Conservation (phyloP, 805 yeast genomes). For the Hanseniaspora nectarophila region DNA sequence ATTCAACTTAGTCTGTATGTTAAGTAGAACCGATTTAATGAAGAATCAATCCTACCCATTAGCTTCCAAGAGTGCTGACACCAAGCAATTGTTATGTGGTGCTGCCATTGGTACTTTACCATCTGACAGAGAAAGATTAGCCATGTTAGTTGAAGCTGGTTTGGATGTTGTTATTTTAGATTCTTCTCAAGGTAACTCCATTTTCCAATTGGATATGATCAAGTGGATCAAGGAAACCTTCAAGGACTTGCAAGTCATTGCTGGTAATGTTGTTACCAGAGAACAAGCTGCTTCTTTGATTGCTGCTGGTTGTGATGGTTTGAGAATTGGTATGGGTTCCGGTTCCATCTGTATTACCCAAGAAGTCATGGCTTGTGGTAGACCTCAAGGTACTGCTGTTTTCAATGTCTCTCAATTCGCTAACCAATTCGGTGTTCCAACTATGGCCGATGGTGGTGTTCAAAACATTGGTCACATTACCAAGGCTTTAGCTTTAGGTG, state of each 20-base stretch:
- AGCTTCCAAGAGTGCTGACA: conserved; percentile 83
- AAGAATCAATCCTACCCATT: conserved; percentile 87
- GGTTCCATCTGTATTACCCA: conserved; percentile 99
- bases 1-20: conserved; percentile 70
- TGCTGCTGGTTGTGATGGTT: conserved; percentile 93
- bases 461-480: conserved; percentile 97
- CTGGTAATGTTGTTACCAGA: conserved; percentile 97
- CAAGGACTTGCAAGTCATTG: conserved; percentile 79
- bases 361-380: conserved; percentile 99
- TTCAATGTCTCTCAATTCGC: conserved; percentile 90
- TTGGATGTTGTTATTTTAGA: conserved; percentile 91
- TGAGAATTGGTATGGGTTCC: conserved; percentile 99
- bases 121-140: conserved; percentile 76
- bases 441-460: conserved; percentile 99
- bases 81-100: conserved; percentile 96
- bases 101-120: conserved; percentile 95
- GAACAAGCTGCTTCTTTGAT: conserved; percentile 96
- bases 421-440: conserved; percentile 90
- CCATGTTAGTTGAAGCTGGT: conserved; percentile 83
- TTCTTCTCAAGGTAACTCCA: conserved; percentile 95
- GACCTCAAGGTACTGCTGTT: conserved; percentile 99
- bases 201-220: conserved; percentile 88
- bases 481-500: conserved; percentile 93
- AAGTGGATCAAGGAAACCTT: conserved; percentile 72
- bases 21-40: conserved; percentile 93